Evolutionary conservation across 768 basidiomycete genomes (phyloP), one percentile per base, ranked within the genome.

Genomic region (Leucosporidium yakuticum): DNA sequence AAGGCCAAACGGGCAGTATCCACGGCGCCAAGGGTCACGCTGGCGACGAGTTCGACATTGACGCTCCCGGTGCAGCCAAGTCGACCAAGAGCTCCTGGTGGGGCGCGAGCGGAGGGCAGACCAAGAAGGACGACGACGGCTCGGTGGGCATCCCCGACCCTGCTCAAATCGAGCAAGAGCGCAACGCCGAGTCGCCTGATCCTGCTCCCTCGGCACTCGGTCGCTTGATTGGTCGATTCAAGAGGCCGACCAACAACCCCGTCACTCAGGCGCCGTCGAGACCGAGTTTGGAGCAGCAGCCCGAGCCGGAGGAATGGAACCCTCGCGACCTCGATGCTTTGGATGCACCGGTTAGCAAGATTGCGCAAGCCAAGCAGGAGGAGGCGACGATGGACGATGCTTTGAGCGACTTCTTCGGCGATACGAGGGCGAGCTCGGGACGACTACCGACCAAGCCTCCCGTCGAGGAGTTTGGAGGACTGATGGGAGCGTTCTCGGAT

Each of bases 351-450:
- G 39, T 60, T n/a, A 25, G 44, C 15, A n/a, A 31, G 21, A 49
- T 36, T 9, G 29, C 48, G 17, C 87, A 91, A 71, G 83, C 85
- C 7, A 83, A 85, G 68, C 86, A 86, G 74, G 91, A 91, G 29
- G 86, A 84, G 68, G 86, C 88, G 77, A 91, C 94, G 2, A 84
- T 86, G 60, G 88, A 89, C 68, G 90, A 88, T 82, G 83, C 81
- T 62, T 85, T 88, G 4, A 90, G 91, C 8, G 85, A 83, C 69
- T 90, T 88, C 54, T 95, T 97, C 69, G 94, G 92, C 48, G 91
- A 64, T 50, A 15, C 36, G 66, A 34, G 27, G 31, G 6, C 27
- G 21, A 11, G n/a, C 0, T 17, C 47, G 55, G 21, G 56, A 31
- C 59, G 53, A 6, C 27, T 62, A 2, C 58, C 64, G 9, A 20